Evolutionary conservation across 495 filamentous ascomycete genomes (phyloP).

Genomic region (Pseudotulostoma volvatum): DNA sequence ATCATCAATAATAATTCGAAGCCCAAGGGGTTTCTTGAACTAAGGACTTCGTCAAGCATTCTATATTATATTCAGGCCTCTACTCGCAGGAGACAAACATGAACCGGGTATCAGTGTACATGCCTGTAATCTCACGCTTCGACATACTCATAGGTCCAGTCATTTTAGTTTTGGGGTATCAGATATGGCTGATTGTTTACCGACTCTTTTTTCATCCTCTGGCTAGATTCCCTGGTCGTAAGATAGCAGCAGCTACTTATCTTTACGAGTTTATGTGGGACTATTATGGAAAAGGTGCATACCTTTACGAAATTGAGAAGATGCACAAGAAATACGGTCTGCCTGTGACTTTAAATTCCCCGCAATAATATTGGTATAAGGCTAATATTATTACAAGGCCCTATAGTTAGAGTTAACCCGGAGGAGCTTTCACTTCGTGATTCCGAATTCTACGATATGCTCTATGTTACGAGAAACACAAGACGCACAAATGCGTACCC

Average conservation of each 20-base stretch:
- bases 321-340: conserved; percentile 35
- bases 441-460: conserved; percentile 13
- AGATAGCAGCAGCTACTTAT: conserved; percentile 31
- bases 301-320: conserved; percentile 24
- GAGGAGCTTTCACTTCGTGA: conserved; percentile 14
- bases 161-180: no score
- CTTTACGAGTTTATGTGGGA: conserved; percentile 38
- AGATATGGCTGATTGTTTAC: conserved; percentile 1
- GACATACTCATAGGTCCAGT: no score
- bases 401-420: conserved; percentile 19
- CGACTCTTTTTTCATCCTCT: conserved; percentile 24
- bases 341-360: background rate
- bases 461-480: conserved; percentile 4
- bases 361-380: background rate
- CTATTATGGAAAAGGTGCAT: conserved; percentile 19
- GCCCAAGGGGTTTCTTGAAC: no score
- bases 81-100: no score
- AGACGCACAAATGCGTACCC: conserved; percentile 1
- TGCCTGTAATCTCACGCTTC: no score
- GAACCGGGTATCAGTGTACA: no score
- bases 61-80: no score
- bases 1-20: no score
- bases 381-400: conserved; percentile 6
- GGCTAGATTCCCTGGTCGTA: conserved; percentile 29
- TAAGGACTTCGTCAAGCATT: no score